phyloP scores from a whole-genome alignment of 257 asterid species.

The Sherardia arvensis region DNA sequence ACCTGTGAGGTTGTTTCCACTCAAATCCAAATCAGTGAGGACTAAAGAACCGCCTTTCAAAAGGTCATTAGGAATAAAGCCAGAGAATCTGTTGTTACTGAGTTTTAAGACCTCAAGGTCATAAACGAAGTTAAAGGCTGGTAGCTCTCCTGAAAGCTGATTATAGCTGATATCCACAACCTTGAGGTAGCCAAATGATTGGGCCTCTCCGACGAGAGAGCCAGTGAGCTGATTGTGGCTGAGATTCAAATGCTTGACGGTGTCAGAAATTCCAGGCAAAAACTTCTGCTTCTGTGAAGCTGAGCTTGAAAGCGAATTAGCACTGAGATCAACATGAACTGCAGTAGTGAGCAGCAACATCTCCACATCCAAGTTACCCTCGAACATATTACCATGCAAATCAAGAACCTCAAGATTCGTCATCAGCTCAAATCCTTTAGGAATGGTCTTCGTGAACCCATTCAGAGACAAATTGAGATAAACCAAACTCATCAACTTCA shows the following conservation, averaged over 20 bases:
- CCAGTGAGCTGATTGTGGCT: constrained; percentile 69
- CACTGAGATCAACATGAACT: constrained; percentile 70
- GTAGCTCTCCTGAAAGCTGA: constrained; percentile 79
- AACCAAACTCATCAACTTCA: constrained; percentile 42
- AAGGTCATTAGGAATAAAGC: constrained; percentile 67
- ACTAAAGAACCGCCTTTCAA: constrained; percentile 78
- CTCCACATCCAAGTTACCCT: constrained; percentile 56
- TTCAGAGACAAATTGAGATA: constrained; percentile 68
- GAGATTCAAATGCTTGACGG: constrained; percentile 65
- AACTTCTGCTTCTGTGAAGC: constrained; percentile 36
- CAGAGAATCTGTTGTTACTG: constrained; percentile 66
- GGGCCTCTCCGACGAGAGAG: constrained; percentile 56
- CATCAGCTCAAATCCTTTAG: constrained; percentile 80
- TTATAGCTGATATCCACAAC: constrained; percentile 90
- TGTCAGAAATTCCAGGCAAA: constrained; percentile 44
- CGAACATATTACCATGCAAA: constrained; percentile 82
- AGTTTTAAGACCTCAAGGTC: constrained; percentile 79
- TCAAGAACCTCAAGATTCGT: constrained; percentile 56
- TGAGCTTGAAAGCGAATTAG: constrained; percentile 49
- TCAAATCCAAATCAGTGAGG: constrained; percentile 72
- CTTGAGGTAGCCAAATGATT: constrained; percentile 58
- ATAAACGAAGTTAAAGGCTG: constrained; percentile 76
- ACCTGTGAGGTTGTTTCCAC: constrained; percentile 89
- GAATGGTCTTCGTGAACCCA: constrained; percentile 50
- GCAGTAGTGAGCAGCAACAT: constrained; percentile 66